These are phyloP conservation scores for Sporothrix mexicana DNA, from an alignment of 2,329 filamentous ascomycete genomes.

Conservation along the genomic window DNA sequence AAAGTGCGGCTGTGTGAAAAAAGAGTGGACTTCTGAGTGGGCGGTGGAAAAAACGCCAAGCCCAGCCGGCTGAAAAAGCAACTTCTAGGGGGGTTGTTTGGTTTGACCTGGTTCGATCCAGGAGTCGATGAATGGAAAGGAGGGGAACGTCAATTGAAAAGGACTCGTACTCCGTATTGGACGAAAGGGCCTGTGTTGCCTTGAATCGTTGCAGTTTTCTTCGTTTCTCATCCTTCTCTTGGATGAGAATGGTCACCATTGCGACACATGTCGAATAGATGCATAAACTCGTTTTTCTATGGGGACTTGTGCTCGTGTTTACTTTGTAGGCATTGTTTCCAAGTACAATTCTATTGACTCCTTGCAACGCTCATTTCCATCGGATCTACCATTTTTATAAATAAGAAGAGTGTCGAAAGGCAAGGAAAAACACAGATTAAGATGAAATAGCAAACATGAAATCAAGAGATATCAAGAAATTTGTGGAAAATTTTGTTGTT, in stretches of 20 bases:
- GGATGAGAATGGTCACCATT: background rate
- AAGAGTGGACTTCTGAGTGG: background rate
- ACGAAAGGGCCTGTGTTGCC: background rate
- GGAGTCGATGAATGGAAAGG: background rate
- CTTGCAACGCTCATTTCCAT: background rate
- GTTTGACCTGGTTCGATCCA: background rate
- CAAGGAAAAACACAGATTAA: background rate
- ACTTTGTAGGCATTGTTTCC: background rate
- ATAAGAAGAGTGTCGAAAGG: background rate
- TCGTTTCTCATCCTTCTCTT: background rate
- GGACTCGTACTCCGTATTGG: background rate
- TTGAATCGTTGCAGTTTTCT: background rate
- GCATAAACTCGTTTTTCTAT: background rate
- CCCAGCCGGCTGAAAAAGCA: slow-evolving; percentile 9
- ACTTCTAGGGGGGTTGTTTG: background rate
- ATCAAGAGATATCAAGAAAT: background rate
- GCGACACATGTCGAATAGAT: background rate
- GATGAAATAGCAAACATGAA: background rate
- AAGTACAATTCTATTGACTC: background rate
- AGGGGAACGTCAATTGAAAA: background rate
- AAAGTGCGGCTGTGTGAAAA: slow-evolving; percentile 3
- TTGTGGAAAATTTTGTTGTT: background rate
- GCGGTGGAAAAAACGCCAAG: slow-evolving; percentile 7
- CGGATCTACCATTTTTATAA: background rate
- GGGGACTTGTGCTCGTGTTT: background rate